Percentiles rank a stretch among this genome's conserved stretches.
phyloP scores from a whole-genome alignment of 2,329 filamentous ascomycete genomes.

The Periconia sp. region DNA sequence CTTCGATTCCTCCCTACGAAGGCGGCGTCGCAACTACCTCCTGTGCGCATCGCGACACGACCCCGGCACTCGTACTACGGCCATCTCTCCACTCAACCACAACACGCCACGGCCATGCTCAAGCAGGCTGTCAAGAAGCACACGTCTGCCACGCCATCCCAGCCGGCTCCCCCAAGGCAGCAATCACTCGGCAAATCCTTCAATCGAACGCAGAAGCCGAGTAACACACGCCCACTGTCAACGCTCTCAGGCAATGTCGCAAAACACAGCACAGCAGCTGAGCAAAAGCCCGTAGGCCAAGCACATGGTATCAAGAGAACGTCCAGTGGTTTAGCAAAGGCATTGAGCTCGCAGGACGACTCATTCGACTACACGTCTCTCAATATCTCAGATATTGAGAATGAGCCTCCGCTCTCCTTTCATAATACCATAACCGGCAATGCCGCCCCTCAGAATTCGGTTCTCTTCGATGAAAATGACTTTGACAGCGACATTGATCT shows the following conservation, averaged over 20 bases:
- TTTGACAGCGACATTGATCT: conserved; percentile 85
- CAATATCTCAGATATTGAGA: conserved; percentile 31
- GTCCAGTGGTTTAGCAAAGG: conserved; percentile 55
- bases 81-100: conserved; percentile 23
- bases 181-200: conserved; percentile 47
- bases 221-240: conserved; percentile 40
- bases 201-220: conserved; percentile 40
- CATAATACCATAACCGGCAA: conserved; percentile 18
- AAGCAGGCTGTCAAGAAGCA: conserved; percentile 49
- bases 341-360: conserved; percentile 44
- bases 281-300: conserved; percentile 14
- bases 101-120: conserved; percentile 43
- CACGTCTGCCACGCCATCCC: conserved; percentile 38
- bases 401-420: conserved; percentile 26
- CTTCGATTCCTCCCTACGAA: conserved; percentile 36
- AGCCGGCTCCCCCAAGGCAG: conserved; percentile 31
- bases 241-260: conserved; percentile 39
- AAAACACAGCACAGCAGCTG: conserved; percentile 28
- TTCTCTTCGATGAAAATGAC: conserved; percentile 74
- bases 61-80: conserved; percentile 13
- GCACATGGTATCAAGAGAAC: conserved; percentile 52
- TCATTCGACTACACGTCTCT: conserved; percentile 35
- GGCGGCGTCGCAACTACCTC: conserved; percentile 29
- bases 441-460: conserved; percentile 26
- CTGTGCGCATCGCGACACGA: conserved; percentile 21